Evolutionary conservation across 768 basidiomycete genomes (phyloP).

Genomic region (Lentinus tigrinus): DNA sequence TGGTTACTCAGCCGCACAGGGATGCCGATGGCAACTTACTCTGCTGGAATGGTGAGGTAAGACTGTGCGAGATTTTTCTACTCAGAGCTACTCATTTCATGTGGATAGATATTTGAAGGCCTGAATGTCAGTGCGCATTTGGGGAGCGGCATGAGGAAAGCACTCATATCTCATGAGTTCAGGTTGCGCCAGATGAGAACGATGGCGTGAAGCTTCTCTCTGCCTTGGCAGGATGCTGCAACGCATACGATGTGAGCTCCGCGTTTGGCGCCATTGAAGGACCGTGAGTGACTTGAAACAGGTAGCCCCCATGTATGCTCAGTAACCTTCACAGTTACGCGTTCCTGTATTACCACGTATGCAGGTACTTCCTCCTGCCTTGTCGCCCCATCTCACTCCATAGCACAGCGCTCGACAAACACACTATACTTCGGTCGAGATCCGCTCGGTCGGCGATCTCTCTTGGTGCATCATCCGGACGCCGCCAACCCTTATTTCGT

Average conservation of each 20-base stretch:
- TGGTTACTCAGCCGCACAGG: constrained; percentile 67
- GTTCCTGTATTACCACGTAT: constrained; percentile 74
- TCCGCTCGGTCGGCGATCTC: constrained; percentile 83
- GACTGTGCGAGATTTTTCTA: constrained; percentile 9
- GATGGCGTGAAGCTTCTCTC: constrained; percentile 62
- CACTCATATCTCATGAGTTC: too few relatives aligned
- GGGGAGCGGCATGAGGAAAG: neutral
- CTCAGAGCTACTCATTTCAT: neutral
- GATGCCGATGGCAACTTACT: constrained; percentile 51
- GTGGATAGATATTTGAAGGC: constrained; percentile 71
- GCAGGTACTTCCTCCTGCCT: constrained; percentile 18
- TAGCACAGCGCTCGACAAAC: constrained; percentile 37
- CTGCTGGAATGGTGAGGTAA: constrained; percentile 87
- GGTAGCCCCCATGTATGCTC: neutral
- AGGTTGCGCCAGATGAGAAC: constrained; percentile 66
- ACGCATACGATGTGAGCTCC: constrained; percentile 43
- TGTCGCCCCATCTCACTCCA: neutral
- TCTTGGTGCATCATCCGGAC: constrained; percentile 67
- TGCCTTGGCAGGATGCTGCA: constrained; percentile 23
- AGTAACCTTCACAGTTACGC: constrained; percentile 57
- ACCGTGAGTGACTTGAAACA: constrained; percentile 54
- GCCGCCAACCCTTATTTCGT: constrained; percentile 49
- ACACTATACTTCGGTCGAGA: constrained; percentile 75
- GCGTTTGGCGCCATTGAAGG: constrained; percentile 70
- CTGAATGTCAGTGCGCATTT: constrained; percentile 49